phyloP scores from a whole-genome alignment of 1,284 basidiomycete genomes.

The Lentinus polychrous region DNA sequence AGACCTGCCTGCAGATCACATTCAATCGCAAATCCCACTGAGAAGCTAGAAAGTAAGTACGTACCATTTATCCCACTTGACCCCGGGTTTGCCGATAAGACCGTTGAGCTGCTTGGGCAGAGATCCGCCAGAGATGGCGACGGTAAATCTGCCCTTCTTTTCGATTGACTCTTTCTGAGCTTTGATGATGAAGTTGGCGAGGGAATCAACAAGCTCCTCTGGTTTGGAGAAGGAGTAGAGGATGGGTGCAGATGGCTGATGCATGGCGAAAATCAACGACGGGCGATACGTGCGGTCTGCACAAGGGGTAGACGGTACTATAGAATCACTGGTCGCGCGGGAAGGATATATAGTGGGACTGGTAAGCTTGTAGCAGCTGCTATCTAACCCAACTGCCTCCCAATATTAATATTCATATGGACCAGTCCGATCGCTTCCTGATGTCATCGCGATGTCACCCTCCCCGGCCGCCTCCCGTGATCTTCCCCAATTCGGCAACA shows the following conservation, averaged over 20 bases:
- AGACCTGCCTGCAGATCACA: slow-evolving; percentile 75
- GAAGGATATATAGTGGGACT: no score
- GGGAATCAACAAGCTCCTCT: slow-evolving; percentile 49
- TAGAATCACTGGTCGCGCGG: no score
- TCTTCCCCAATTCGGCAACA: no score
- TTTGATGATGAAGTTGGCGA: slow-evolving; percentile 82
- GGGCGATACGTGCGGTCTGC: no score
- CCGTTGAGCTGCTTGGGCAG: slow-evolving; percentile 80
- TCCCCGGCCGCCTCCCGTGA: no score
- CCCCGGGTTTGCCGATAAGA: slow-evolving; percentile 65
- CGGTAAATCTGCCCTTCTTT: slow-evolving; percentile 84
- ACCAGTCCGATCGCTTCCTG: no score
- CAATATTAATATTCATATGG: no score
- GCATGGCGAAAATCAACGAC: no score
- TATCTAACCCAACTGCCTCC: no score
- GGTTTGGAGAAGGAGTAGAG: slow-evolving; percentile 68
- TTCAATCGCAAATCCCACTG: slow-evolving; percentile 5
- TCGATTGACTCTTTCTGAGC: slow-evolving; percentile 87
- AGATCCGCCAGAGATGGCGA: slow-evolving; percentile 92
- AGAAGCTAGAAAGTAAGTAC: slow-evolving; percentile 2
- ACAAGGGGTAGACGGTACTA: no score
- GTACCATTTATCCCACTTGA: slow-evolving; percentile 96
- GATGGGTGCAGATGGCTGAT: slow-evolving; percentile 60
- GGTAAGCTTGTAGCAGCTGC: no score
- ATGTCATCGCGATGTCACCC: no score